phyloP scores from a whole-genome alignment of 176 grass and related monocot species.

The Bothriochloa decipiens region DNA sequence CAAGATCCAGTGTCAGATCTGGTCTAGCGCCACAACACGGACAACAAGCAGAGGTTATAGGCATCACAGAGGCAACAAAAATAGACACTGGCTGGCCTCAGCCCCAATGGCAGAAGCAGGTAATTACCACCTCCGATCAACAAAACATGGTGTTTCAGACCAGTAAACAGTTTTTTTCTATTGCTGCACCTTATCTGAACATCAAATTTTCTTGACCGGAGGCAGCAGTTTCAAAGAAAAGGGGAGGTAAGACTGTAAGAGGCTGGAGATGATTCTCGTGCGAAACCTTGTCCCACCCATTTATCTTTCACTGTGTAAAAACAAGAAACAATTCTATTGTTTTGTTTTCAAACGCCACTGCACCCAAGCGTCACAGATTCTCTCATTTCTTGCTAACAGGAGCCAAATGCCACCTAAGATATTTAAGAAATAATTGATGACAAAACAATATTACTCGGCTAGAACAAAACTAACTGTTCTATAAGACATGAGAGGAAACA shows the following conservation, averaged over 20 bases:
- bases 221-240: background rate
- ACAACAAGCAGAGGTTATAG: background rate
- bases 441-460: slow-evolving; percentile 7
- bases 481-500: background rate
- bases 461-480: slow-evolving; percentile 23
- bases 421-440: background rate
- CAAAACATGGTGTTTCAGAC: background rate
- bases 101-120: background rate
- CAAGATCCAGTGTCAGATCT: background rate
- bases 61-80: background rate
- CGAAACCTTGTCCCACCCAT: background rate
- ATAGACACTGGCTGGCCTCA: background rate
- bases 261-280: background rate
- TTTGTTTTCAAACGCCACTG: background rate
- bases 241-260: background rate
- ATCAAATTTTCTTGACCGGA: background rate
- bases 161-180: background rate
- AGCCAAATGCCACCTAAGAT: background rate
- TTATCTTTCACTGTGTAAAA: background rate
- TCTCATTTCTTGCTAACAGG: background rate
- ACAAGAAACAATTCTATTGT: background rate
- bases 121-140: background rate
- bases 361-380: background rate
- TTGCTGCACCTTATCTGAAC: background rate
- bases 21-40: background rate